Conservation (phyloP, 441 rosid genomes). For the Macaranga tanarius region DNA sequence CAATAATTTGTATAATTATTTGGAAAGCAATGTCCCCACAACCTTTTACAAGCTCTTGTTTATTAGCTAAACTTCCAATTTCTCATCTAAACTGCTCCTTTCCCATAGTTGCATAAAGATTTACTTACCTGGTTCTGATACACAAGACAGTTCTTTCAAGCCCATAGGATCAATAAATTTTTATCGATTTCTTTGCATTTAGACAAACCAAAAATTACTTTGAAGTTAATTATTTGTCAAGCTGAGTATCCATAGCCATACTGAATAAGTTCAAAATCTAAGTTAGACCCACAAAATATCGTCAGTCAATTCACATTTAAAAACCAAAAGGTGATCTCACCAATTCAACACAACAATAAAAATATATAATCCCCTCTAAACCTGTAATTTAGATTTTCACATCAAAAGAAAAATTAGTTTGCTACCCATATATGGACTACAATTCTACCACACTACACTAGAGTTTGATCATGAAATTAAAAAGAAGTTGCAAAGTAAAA, state of each 20-base stretch:
- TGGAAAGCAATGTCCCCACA: neutral
- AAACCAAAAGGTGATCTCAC: constrained; percentile 11
- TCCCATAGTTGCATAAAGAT: neutral
- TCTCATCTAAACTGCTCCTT: neutral
- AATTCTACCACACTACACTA: neutral
- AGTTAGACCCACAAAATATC: constrained; percentile 12
- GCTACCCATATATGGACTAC: neutral
- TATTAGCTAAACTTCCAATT: constrained; percentile 10
- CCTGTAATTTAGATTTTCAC: neutral
- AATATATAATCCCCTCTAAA: too few species aligned
- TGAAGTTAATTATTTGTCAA: neutral
- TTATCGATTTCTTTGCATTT: neutral
- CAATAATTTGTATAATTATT: neutral
- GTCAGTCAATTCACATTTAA: constrained; percentile 17
- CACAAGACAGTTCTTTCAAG: neutral
- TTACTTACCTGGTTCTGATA: neutral
- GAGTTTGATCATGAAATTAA: neutral
- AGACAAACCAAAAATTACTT: neutral
- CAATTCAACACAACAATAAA: constrained; percentile 6
- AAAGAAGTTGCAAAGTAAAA: neutral
- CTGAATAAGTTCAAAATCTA: neutral
- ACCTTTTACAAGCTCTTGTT: constrained; percentile 2
- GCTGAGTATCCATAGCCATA: neutral
- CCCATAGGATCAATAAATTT: neutral
- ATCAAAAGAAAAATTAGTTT: neutral